phyloP scores from a whole-genome alignment of 257 asterid species.

The Marsdenia floribunda region DNA sequence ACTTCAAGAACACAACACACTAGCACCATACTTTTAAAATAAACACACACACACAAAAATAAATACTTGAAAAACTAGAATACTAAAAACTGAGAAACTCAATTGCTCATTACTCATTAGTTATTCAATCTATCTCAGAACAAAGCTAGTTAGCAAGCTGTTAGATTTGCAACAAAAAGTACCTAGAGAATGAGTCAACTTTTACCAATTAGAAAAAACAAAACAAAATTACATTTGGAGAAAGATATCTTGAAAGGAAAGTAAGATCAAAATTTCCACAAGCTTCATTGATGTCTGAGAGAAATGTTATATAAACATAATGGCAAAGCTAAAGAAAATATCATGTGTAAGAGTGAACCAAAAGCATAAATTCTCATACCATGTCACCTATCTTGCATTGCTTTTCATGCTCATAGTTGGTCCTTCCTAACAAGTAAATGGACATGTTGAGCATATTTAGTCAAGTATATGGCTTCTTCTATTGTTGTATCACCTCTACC shows the following conservation, averaged over 20 bases:
- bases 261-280: not conserved
- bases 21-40: too few species aligned
- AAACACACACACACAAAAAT: too few species aligned
- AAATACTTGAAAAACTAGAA: not conserved
- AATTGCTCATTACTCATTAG: not conserved
- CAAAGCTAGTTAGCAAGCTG: not conserved
- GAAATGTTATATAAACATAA: not conserved
- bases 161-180: not conserved
- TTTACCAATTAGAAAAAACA: not conserved
- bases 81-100: not conserved
- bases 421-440: constrained; percentile 94
- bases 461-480: constrained; percentile 94
- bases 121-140: not conserved
- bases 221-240: not conserved
- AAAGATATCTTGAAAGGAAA: not conserved
- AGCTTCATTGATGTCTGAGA: not conserved
- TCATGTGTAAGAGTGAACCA: not conserved
- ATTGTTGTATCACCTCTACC: constrained; percentile 99
- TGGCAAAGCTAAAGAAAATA: constrained; percentile 2
- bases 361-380: constrained; percentile 2
- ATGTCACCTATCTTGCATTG: constrained; percentile 96
- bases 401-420: constrained; percentile 91
- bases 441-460: constrained; percentile 96
- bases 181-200: constrained; percentile 1
- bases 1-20: too few species aligned